A percentile compares a stretch with the other conserved stretches of the same genome.
Conservation (phyloP, 148 eudicot species). For the Arctostaphylos glauca region DNA sequence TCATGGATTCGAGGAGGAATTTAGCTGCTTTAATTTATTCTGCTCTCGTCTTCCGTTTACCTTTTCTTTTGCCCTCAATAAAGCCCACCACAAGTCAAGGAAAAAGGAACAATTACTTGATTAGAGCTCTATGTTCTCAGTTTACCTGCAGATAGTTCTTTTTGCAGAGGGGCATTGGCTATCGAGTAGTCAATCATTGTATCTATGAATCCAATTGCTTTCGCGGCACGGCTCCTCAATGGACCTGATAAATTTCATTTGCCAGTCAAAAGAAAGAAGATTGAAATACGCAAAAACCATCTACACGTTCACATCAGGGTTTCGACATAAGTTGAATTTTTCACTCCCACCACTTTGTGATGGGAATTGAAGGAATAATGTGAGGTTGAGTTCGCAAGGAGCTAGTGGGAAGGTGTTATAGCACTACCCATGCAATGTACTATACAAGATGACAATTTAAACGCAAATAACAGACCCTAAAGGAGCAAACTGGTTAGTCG, state of each 20-base stretch:
- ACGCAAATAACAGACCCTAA: not conserved
- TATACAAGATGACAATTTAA: too few species aligned
- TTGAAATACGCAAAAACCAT: not conserved
- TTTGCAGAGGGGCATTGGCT: constrained; percentile 84
- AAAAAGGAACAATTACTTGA: not conserved
- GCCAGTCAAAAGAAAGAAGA: not conserved
- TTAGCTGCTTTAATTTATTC: not conserved
- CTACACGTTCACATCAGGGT: not conserved
- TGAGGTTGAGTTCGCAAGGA: not conserved
- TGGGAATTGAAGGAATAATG: not conserved
- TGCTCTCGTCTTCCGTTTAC: not conserved
- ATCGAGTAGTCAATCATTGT: constrained; percentile 94
- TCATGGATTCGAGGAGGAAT: not conserved
- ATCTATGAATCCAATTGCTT: constrained; percentile 94
- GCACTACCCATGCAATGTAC: too few species aligned
- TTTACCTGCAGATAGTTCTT: constrained; percentile 85
- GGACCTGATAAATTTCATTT: constrained; percentile 56
- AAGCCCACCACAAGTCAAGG: not conserved
- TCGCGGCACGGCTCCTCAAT: constrained; percentile 94
- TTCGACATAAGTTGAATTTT: not conserved
- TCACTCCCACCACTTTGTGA: not conserved
- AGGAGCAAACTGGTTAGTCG: not conserved
- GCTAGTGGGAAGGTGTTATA: not conserved
- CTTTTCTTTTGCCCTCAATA: too few species aligned
- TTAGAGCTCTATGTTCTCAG: not conserved